Percentiles rank a stretch among this genome's conserved stretches.
phyloP scores from a whole-genome alignment of 805 yeast genomes.

The Metschnikowia cerradonensis region DNA sequence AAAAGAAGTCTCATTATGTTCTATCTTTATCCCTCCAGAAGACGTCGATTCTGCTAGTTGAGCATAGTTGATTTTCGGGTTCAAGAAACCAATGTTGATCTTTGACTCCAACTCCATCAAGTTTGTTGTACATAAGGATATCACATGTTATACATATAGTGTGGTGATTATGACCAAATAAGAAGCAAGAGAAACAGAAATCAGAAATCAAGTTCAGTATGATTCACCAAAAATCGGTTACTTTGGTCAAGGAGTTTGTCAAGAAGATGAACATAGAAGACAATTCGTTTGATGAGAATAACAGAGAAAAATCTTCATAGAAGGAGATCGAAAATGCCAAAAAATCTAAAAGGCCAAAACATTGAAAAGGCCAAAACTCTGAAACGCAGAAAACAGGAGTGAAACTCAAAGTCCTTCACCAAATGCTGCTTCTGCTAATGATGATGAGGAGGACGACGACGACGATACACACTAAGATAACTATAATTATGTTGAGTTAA shows the following conservation, averaged over 20 bases:
- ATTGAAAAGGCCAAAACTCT: slow-evolving; percentile 1
- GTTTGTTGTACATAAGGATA: slow-evolving; percentile 70
- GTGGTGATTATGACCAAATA: slow-evolving; percentile 45
- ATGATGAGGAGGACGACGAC: slow-evolving; percentile 41
- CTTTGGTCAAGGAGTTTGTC: slow-evolving; percentile 61
- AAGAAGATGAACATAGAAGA: slow-evolving; percentile 56
- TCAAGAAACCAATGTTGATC: slow-evolving; percentile 66
- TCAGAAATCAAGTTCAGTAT: slow-evolving; percentile 55
- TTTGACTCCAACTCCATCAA: slow-evolving; percentile 54
- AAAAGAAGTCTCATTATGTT: slow-evolving; percentile 70
- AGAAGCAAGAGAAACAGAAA: background rate
- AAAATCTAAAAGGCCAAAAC: background rate
- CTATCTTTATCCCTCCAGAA: slow-evolving; percentile 30
- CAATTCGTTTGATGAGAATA: slow-evolving; percentile 70
- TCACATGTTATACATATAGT: slow-evolving; percentile 74
- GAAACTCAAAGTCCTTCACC: no score
- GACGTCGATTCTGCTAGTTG: slow-evolving; percentile 25
- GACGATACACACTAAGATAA: slow-evolving; percentile 25
- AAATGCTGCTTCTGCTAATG: slow-evolving; percentile 10
- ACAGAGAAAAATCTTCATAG: slow-evolving; percentile 53
- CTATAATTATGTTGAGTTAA: no score
- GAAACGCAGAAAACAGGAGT: no score
- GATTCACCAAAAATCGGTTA: slow-evolving; percentile 73
- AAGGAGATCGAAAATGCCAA: slow-evolving; percentile 2
- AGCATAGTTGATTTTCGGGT: slow-evolving; percentile 67